phyloP scores from a whole-genome alignment of 345 rosid species.

The Sonneratia caseolaris region DNA sequence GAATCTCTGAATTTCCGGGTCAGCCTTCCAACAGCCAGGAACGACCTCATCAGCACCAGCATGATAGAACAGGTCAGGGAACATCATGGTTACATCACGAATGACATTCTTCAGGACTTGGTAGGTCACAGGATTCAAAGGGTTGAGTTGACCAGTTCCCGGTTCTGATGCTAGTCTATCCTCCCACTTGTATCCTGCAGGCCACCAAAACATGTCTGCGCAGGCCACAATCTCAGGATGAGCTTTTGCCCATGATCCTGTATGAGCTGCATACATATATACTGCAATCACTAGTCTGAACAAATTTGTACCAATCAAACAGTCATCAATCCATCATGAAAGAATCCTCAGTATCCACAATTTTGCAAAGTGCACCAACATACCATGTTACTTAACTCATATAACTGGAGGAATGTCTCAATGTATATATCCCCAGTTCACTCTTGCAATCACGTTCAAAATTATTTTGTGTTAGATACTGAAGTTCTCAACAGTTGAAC shows the following conservation, averaged over 20 bases:
- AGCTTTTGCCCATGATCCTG: constrained; percentile 87
- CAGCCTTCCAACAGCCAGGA: constrained; percentile 80
- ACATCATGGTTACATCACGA: constrained; percentile 30
- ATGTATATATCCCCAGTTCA: neutral
- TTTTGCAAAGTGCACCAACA: neutral
- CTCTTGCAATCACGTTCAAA: neutral
- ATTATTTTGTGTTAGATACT: neutral
- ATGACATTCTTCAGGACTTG: constrained; percentile 56
- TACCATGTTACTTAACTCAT: neutral
- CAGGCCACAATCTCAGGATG: constrained; percentile 72
- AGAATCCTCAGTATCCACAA: neutral
- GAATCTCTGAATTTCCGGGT: constrained; percentile 46
- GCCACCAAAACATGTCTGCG: constrained; percentile 90
- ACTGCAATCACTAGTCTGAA: neutral
- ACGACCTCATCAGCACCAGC: constrained; percentile 67
- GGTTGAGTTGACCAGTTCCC: constrained; percentile 81
- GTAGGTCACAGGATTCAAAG: constrained; percentile 61
- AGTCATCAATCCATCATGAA: neutral
- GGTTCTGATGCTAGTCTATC: constrained; percentile 77
- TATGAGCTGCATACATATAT: constrained; percentile 32
- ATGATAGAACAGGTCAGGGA: constrained; percentile 71
- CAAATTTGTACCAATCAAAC: neutral
- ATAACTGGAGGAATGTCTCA: neutral
- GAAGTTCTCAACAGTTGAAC: constrained; percentile 7
- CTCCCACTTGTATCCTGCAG: constrained; percentile 38